Conservation (phyloP, 805 yeast species). For the Kuraishia cidri region DNA sequence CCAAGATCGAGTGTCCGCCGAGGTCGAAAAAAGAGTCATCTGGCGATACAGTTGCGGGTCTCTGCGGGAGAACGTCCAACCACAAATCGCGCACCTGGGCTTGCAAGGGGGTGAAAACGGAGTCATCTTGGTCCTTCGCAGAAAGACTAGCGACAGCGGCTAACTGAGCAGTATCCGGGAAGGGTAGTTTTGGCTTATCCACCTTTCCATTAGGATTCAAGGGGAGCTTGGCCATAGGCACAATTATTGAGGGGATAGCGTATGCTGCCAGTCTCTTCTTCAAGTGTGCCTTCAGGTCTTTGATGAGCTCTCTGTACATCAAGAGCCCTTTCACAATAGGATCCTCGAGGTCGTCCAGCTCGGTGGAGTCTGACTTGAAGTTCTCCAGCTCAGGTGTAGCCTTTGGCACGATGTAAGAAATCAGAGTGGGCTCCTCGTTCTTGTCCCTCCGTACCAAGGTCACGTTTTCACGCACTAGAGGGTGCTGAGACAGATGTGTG, state of each 20-base stretch:
- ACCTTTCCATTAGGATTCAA: constrained; percentile 97
- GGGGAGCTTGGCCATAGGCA: constrained; percentile 81
- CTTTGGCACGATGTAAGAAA: constrained; percentile 85
- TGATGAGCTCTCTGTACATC: constrained; percentile 65
- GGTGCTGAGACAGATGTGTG: constrained; percentile 92
- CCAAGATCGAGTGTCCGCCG: constrained; percentile 96
- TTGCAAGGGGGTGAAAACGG: constrained; percentile 57
- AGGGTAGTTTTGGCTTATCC: constrained; percentile 94
- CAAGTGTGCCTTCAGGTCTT: constrained; percentile 73
- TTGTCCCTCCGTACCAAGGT: constrained; percentile 89
- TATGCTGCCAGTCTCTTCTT: constrained; percentile 86
- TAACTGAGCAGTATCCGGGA: constrained; percentile 86
- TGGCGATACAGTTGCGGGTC: constrained; percentile 69
- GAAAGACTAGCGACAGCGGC: constrained; percentile 59
- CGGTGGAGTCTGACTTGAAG: constrained; percentile 43
- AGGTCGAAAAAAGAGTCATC: constrained; percentile 91
- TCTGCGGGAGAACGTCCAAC: constrained; percentile 76
- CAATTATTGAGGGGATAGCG: constrained; percentile 88
- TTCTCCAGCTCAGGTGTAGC: constrained; percentile 32
- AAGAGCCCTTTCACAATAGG: constrained; percentile 75
- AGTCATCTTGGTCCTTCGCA: constrained; percentile 31
- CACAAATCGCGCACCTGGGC: constrained; percentile 70
- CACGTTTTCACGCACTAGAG: constrained; percentile 83
- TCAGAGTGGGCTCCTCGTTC: constrained; percentile 85
- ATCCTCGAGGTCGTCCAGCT: constrained; percentile 39